A percentile compares a stretch with the other conserved stretches of the same genome.
These are phyloP conservation scores for Omphalotus olearius DNA, from an alignment of 1,284 basidiomycete species.

Conservation along the genomic window DNA sequence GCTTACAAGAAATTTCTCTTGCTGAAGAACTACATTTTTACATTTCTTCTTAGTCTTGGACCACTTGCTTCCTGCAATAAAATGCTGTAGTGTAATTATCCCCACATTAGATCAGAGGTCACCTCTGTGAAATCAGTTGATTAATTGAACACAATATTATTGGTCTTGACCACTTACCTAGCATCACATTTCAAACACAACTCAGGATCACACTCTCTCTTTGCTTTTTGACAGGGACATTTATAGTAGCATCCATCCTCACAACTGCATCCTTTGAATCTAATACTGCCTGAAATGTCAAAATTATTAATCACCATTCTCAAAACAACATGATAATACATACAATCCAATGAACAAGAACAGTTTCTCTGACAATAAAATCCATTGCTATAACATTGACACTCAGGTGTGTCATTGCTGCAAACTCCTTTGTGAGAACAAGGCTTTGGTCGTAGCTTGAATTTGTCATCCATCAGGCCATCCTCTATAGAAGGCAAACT, in stretches of 20 bases:
- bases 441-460: background rate
- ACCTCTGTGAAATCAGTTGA: no score
- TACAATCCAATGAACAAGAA: constrained; percentile 4
- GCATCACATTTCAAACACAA: constrained; percentile 32
- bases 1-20: constrained; percentile 34
- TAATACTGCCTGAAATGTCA: no score
- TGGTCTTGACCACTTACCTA: constrained; percentile 8
- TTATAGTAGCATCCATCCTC: constrained; percentile 40
- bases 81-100: no score
- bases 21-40: constrained; percentile 39
- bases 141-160: no score
- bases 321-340: background rate
- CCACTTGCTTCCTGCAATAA: no score
- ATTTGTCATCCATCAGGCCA: background rate
- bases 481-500: background rate
- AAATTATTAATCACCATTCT: no score
- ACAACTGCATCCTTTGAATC: constrained; percentile 28
- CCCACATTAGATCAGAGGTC: no score
- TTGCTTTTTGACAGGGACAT: constrained; percentile 40
- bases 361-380: constrained; percentile 1
- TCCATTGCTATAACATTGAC: constrained; percentile 8
- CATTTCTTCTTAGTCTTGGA: constrained; percentile 24
- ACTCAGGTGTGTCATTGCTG: background rate
- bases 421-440: constrained; percentile 11
- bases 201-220: constrained; percentile 49